Evolutionary conservation across 1,284 basidiomycete species (phyloP), one percentile per base, ranked within the genome.

Genomic region (Cerrena zonata): DNA sequence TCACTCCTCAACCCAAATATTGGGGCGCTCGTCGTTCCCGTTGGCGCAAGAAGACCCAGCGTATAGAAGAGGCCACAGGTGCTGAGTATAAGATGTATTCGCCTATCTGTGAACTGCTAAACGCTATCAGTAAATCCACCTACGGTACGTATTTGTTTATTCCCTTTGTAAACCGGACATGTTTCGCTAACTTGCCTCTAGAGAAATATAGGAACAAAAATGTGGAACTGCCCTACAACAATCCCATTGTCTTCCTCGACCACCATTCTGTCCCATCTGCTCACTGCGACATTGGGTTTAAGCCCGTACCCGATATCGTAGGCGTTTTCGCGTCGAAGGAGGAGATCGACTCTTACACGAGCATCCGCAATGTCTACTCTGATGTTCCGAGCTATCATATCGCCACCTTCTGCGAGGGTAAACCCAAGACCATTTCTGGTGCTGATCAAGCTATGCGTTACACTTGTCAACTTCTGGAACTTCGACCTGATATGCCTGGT

Each of bases 401-500:
- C 5, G 44, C 26, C 13, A 38, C 49, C 26, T 2, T 46, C 11
- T 30, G 30, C 10, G 49, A 50, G 43, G 11, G 12, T n/a, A 47
- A 47, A 37, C 11, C 45, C 13, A 19, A 47, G 27, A 15, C 19
- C 5, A 41, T 5, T 13, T 37, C n/a, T 5, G 45, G 23, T 11
- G n/a, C 23, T 5, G 10, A 25, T 4, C 50, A 51, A 42, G 36
- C 21, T 22, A 26, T 21, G 15, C 38, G 30, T 26, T 48, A 51
- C 26, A 39, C 45, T 12, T 46, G 13, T 3, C 42, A 51, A 27
- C 50, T 36, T 45, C 43, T 51, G n/a, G 34, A 40, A 40, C 45
- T 36, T n/a, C 50, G 50, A n/a, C 50, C 50, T 11, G 50, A 51
- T 38, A 36, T 47, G 18, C 45, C 45, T 21, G 50, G 50, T 10